Evolutionary conservation across 495 filamentous ascomycete species (phyloP).

Genomic region (Neurospora sp.): DNA sequence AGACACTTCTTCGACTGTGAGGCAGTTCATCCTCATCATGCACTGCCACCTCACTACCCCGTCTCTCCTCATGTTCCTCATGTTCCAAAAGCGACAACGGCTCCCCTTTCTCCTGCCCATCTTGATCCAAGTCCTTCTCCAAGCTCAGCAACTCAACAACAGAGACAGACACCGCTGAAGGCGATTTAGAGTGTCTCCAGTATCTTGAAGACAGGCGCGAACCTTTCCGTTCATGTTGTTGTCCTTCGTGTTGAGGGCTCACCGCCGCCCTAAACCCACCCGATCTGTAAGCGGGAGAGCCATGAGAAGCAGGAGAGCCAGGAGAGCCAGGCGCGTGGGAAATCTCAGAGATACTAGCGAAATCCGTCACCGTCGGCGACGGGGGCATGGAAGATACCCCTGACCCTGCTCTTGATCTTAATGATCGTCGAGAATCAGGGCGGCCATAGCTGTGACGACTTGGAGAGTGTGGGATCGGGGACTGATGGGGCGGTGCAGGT

Average conservation of each 20-base stretch:
- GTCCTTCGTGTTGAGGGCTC: neutral
- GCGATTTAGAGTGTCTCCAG: neutral
- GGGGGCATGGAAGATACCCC: neutral
- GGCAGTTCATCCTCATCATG: neutral
- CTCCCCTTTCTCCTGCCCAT: neutral
- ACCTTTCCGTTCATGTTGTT: neutral
- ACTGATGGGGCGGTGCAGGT: neutral
- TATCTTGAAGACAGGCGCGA: neutral
- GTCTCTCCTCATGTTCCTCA: neutral
- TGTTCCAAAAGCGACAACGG: neutral
- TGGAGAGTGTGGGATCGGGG: neutral
- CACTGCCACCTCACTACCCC: neutral
- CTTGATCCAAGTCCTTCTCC: neutral
- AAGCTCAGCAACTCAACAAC: neutral
- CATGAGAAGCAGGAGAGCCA: neutral
- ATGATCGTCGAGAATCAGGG: neutral
- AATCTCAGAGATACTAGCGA: neutral
- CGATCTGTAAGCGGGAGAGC: neutral
- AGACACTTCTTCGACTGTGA: neutral
- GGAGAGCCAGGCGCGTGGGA: neutral
- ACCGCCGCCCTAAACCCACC: neutral
- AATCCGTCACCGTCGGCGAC: neutral
- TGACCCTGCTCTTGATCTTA: neutral
- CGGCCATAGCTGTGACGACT: neutral
- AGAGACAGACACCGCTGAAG: neutral